phyloP scores from a whole-genome alignment of 441 rosid genomes.

The Francoa sonchifolia region DNA sequence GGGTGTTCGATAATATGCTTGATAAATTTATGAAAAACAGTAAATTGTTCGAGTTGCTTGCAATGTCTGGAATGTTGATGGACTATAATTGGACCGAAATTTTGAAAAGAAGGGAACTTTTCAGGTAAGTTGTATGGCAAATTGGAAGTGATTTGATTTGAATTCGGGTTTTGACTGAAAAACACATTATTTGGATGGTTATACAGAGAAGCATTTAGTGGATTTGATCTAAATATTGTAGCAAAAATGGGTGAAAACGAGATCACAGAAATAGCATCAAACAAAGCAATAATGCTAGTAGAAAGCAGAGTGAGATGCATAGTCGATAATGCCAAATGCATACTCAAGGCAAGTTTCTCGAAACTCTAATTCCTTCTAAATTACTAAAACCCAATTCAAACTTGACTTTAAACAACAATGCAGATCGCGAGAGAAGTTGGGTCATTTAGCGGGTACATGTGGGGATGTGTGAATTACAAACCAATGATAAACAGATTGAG shows the following conservation, averaged over 20 bases:
- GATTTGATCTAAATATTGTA: slow-evolving; percentile 60
- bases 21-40: too few relatives aligned
- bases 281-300: slow-evolving; percentile 55
- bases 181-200: background rate
- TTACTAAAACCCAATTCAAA: background rate
- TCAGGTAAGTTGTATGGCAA: slow-evolving; percentile 31
- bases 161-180: too few relatives aligned
- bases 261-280: slow-evolving; percentile 52
- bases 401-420: background rate
- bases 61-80: slow-evolving; percentile 87
- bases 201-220: slow-evolving; percentile 61
- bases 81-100: slow-evolving; percentile 97
- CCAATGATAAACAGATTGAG: slow-evolving; percentile 55
- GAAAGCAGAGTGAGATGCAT: slow-evolving; percentile 79
- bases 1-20: too few relatives aligned
- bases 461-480: slow-evolving; percentile 76
- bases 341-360: slow-evolving; percentile 48
- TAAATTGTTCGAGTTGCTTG: slow-evolving; percentile 75
- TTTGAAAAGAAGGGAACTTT: slow-evolving; percentile 50
- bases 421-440: slow-evolving; percentile 67
- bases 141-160: background rate
- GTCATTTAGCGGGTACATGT: slow-evolving; percentile 70
- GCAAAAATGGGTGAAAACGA: slow-evolving; percentile 81
- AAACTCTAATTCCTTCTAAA: background rate
- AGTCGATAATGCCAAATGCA: slow-evolving; percentile 79